Percentiles rank a stretch among this genome's conserved stretches.
phyloP scores from a whole-genome alignment of 805 yeast species.

The Debaryomyces maramus region DNA sequence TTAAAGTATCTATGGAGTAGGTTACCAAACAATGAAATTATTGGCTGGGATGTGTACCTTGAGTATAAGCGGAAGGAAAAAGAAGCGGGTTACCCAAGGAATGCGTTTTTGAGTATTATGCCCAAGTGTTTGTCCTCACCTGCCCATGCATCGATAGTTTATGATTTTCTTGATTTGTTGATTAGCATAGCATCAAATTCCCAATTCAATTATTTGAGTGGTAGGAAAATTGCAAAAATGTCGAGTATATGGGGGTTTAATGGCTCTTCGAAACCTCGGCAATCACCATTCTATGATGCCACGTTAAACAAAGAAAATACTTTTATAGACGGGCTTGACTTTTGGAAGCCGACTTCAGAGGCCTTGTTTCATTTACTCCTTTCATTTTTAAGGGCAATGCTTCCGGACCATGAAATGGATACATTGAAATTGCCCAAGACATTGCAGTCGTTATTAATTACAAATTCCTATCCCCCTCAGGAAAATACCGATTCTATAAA shows the following conservation, averaged over 20 bases:
- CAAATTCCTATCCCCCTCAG: conserved; percentile 76
- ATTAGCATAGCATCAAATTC: conserved; percentile 79
- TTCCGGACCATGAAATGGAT: conserved; percentile 63
- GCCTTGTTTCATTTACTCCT: conserved; percentile 81
- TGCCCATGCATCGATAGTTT: conserved; percentile 86
- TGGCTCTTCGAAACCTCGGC: conserved; percentile 28
- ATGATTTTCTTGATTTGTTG: conserved; percentile 80
- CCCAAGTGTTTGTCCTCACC: conserved; percentile 82
- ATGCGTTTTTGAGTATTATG: conserved; percentile 77
- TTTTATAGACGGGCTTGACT: conserved; percentile 69
- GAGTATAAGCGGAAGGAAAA: conserved; percentile 66
- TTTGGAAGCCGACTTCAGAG: conserved; percentile 80
- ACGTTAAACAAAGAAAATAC: conserved; percentile 30
- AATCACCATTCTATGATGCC: conserved; percentile 39
- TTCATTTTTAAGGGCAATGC: conserved; percentile 76
- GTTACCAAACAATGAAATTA: conserved; percentile 71
- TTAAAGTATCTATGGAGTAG: conserved; percentile 87
- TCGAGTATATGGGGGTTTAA: conserved; percentile 90
- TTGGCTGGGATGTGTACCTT: conserved; percentile 83
- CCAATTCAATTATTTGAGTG: conserved; percentile 73
- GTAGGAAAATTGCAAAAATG: conserved; percentile 76
- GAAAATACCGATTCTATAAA: conserved; percentile 31
- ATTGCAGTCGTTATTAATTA: conserved; percentile 61
- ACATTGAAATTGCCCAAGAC: conserved; percentile 62
- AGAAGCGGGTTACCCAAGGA: conserved; percentile 64